These are phyloP conservation scores for Wilhelminamyces savonicus DNA, from an alignment of 805 yeast genomes.

Conservation along the genomic window DNA sequence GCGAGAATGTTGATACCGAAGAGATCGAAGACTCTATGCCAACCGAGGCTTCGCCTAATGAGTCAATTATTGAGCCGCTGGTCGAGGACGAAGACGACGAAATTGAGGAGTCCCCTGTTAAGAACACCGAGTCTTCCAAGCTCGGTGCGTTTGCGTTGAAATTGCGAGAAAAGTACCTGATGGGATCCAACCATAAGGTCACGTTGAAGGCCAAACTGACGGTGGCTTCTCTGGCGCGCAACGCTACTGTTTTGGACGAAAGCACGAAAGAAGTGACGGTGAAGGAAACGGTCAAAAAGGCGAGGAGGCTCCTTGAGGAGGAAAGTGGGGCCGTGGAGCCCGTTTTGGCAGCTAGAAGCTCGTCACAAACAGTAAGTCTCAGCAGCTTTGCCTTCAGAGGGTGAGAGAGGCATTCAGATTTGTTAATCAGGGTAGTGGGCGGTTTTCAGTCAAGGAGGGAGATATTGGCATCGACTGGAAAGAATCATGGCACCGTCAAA, in stretches of 20 bases:
- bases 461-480: too few relatives aligned
- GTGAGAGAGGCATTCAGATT: too few relatives aligned
- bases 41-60: neutral
- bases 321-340: slow-evolving; percentile 1
- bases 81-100: slow-evolving; percentile 28
- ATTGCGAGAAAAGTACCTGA: slow-evolving; percentile 7
- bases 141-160: slow-evolving; percentile 1
- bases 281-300: slow-evolving; percentile 4
- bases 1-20: slow-evolving; percentile 9
- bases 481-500: too few relatives aligned
- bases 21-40: slow-evolving; percentile 1
- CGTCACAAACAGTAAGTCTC: neutral
- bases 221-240: too few relatives aligned
- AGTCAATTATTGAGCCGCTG: slow-evolving; percentile 4
- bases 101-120: slow-evolving; percentile 37
- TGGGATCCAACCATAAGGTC: slow-evolving; percentile 1
- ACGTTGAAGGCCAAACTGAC: neutral
- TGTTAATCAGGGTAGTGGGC: too few relatives aligned
- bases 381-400: slow-evolving; percentile 13
- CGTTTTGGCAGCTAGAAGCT: slow-evolving; percentile 1
- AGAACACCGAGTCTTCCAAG: slow-evolving; percentile 4
- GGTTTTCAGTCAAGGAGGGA: too few relatives aligned
- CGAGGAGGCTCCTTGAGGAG: slow-evolving; percentile 5
- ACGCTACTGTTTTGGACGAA: too few relatives aligned
- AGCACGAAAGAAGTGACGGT: slow-evolving; percentile 6